Base-by-base conservation (phyloP, 2,329 filamentous ascomycete species). In the Hirsutella minnesotensis region DNA sequence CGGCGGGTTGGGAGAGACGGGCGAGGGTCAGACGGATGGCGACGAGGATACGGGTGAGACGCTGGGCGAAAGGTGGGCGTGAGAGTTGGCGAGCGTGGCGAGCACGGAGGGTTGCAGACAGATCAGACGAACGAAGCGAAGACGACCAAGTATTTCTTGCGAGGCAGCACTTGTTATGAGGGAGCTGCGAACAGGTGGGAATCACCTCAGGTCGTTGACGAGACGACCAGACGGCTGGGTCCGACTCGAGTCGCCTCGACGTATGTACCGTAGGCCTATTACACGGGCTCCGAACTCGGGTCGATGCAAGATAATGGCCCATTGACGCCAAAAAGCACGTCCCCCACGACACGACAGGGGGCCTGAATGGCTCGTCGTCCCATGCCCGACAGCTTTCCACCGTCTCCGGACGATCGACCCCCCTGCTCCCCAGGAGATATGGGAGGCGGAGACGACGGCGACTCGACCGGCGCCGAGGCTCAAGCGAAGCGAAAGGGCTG, bases 171-270 rank as follows among this genome's bases (percentile, higher is more conserved):
- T 35, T 35, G 33, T 35, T 35, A 16, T 35, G n/a, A 19, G 15
- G 15, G 9, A 5, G 33, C 33, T 53, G 54, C 54, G 51, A 56
- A 57, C 52, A 50, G 54, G 58, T 55, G 55, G 54, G 56, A 55
- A 47, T 51, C 48, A 47, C 47, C 47, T 51, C 49, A 58, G 51
- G 55, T 54, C 55, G 56, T 58, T 56, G 44, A 51, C 44, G 20
- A 41, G 40, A 43, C 40, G 36, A 44, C 41, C 44, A 44, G 47
- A 45, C 44, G 46, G 42, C 46, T 45, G 41, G 29, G 41, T 31
- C 40, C 24, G 15, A 22, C 33, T 24, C 16, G 34, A 19, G 24
- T 10, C 24, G 24, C 24, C 24, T 27, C 24, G 24, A 27, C n/a
- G n/a, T n/a, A n/a, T n/a, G n/a, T n/a, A n/a, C n/a, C n/a, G 24